Evolutionary conservation across 192 early-diverging fungal genomes (phyloP), one percentile per base, ranked within the genome.

Genomic region (Helicostylum pulchrum): DNA sequence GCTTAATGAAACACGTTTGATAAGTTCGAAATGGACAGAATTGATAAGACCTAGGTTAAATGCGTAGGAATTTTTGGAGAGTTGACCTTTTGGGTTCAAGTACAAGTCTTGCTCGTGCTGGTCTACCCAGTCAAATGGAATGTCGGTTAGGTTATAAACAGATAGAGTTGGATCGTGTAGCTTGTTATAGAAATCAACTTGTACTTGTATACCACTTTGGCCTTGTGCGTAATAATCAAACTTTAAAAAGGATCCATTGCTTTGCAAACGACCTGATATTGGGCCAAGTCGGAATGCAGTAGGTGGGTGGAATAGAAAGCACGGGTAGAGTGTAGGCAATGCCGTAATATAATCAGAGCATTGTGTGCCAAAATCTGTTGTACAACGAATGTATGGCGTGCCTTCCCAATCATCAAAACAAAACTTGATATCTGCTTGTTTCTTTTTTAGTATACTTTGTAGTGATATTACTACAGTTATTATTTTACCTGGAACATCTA

Each of bases 141-240:
- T 39, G 4, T 39, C 9, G 36, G 7, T 39, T 6, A 9, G 5
- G 6, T 39, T 39, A 39, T 39, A 39, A 39, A 39, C 7, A 9
- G 36, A 9, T 9, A 9, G 31, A 56, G 9, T 6, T 0, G 31
- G 34, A 8, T 56, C 0, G 1, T 36, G 31, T 32, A 17, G n/a
- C 6, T 36, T 39, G n/a, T 56, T 6, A 8, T 56, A 34, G 19
- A 34, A 17, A 9, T 30, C 31, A 14, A 56, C 54, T 31, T 56
- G 54, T 39, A 34, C 9, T 39, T 39, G 54, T 56, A 14, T 39
- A 1, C n/a, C 53, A 15, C 53, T 31, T 26, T 26, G 26, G 2
- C 26, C 36, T 39, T 56, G 31, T 1, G 31, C 32, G 32, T 39
- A 56, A 17, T 56, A 56, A 39, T 56, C 54, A 56, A 56, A 56